Evolutionary conservation across 2,329 filamentous ascomycete genomes (phyloP).

Genomic region (Plenodomus tracheiphilus): DNA sequence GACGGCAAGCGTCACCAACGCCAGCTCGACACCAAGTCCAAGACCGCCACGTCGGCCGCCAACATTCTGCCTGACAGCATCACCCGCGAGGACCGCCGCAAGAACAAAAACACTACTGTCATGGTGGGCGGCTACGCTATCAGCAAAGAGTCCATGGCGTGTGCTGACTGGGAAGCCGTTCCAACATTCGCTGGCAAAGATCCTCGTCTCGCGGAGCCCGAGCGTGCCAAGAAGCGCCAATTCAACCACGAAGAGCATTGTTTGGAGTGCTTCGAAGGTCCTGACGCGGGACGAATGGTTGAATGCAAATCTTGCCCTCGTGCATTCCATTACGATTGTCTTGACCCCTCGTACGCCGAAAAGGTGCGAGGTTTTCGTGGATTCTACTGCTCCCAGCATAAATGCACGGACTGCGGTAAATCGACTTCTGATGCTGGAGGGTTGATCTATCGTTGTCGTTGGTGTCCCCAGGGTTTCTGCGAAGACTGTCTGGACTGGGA

Average conservation of each 20-base stretch:
- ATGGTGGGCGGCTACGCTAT: constrained; percentile 60
- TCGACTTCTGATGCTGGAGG: constrained; percentile 55
- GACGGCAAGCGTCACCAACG: constrained; percentile 57
- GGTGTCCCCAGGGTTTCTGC: constrained; percentile 60
- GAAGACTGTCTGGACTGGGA: constrained; percentile 63
- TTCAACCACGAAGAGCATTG: constrained; percentile 57
- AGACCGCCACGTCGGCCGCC: constrained; percentile 27
- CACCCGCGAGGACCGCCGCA: constrained; percentile 53
- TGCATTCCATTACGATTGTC: constrained; percentile 57
- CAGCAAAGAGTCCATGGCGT: constrained; percentile 59
- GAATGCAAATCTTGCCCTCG: constrained; percentile 59
- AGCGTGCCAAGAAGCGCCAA: constrained; percentile 53
- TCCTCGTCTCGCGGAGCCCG: constrained; percentile 54
- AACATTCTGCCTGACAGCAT: constrained; percentile 46
- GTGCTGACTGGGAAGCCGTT: constrained; percentile 60
- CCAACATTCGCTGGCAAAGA: constrained; percentile 61
- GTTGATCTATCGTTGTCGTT: constrained; percentile 57
- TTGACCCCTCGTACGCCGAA: constrained; percentile 47
- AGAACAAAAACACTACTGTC: constrained; percentile 62
- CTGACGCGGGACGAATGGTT: constrained; percentile 51
- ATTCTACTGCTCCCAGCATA: constrained; percentile 62
- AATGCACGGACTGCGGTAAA: constrained; percentile 57
- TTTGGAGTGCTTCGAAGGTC: constrained; percentile 52
- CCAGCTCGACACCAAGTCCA: constrained; percentile 33
- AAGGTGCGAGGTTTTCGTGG: constrained; percentile 49